Conservation (phyloP, 163 green algal genomes). For the Trebouxiophyceae sp. region DNA sequence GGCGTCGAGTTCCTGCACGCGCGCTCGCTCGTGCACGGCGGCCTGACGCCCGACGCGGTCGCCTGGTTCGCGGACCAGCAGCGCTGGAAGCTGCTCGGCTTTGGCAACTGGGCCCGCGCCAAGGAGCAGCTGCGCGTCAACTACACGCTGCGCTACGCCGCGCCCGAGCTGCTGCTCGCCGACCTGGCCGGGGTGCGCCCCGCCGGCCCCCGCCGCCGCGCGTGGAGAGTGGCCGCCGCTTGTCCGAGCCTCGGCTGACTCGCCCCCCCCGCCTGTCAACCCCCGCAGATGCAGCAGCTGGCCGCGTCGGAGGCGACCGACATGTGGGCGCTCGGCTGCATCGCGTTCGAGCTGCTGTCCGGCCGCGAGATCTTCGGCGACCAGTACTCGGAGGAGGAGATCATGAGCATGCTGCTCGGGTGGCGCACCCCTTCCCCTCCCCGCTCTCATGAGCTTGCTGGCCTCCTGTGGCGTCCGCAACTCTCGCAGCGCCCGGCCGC, state of each 20-base stretch:
- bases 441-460: background rate
- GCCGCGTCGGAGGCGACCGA: slow-evolving; percentile 15
- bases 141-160: slow-evolving; percentile 25
- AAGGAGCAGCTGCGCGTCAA: slow-evolving; percentile 6
- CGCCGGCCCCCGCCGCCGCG: too few species aligned
- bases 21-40: slow-evolving; percentile 14
- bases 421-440: background rate
- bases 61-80: slow-evolving; percentile 9
- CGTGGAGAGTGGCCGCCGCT: too few species aligned
- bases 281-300: background rate
- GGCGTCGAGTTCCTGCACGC: slow-evolving; percentile 25
- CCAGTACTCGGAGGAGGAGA: background rate
- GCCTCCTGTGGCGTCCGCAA: too few species aligned
- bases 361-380: slow-evolving; percentile 12
- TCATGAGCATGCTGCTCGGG: slow-evolving; percentile 8
- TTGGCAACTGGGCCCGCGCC: slow-evolving; percentile 17
- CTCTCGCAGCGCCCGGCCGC: too few species aligned
- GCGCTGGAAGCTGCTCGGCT: slow-evolving; percentile 24
- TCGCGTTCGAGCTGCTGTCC: slow-evolving; percentile 23
- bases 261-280: background rate
- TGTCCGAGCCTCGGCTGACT: too few species aligned
- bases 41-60: slow-evolving; percentile 18
- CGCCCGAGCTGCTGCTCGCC: slow-evolving; percentile 17
- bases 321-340: slow-evolving; percentile 18
- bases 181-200: slow-evolving; percentile 1